Base-by-base conservation (phyloP, 1,139 yeast genomes). In the Suhomyces bokatorum region DNA sequence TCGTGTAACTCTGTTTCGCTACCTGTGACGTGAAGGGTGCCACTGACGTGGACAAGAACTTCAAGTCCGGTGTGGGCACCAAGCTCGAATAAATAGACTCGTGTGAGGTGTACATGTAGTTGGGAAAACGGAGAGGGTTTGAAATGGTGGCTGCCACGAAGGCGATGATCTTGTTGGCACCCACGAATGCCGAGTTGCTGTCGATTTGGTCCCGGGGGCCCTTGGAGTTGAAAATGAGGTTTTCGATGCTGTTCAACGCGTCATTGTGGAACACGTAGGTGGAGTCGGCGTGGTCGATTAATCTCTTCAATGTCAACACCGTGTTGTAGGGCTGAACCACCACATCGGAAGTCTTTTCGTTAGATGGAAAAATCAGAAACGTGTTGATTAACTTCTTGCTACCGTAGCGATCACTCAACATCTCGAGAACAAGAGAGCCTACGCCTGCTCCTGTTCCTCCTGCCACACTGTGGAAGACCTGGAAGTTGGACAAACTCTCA, bases 371-470 rank as follows among this genome's bases (percentile, higher is more conserved):
- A 1, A 93, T 85, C 42, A 93, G 87, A 56, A 87, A 87, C 0
- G 99, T 90, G 45, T 87, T 88, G 13, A 88, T 74, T 40, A 93
- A 66, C 60, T 90, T 91, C 62, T 91, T 91, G 44, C 86, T 83
- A 3, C 77, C 77, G 59, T 83, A 91, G 47, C 93, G 70, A 61
- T 95, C 99, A 44, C 83, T 81, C 48, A 95, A 66, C 22, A 83
- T 71, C 62, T 93, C 98, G 39, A 93, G 67, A 38, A 93, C 57
- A 49, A 79, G 79, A 0, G 97, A 88, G 0, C 99, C 99, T 36
- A 90, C 81, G 7, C 99, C 99, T 0, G 97, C 87, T 0, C 99
- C 99, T 0, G 99, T 93, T 31, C 99, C 99, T 22, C 99, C 99
- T 0, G 97, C 98, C n/a, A 95, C 96, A 13, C 97, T 88, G 63